Evolutionary conservation across 1,284 basidiomycete species (phyloP), one percentile per base, ranked within the genome.

Genomic region (Moesziomyces antarcticus): DNA sequence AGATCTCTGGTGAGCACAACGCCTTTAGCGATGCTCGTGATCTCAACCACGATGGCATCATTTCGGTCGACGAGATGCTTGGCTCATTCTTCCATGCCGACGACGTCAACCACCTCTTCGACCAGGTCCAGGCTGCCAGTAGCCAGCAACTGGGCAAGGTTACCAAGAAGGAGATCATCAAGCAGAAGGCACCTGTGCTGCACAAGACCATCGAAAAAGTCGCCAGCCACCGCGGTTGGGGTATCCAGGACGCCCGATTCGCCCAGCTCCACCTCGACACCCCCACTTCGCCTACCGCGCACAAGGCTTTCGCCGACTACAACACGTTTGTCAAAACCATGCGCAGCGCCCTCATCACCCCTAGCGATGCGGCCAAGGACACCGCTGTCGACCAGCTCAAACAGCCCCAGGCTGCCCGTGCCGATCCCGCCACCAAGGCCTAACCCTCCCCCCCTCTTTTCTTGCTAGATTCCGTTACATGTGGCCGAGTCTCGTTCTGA

Each of bases 271-370:
- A 54, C 8, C 14, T 44, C 8, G 57, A 60, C 10, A 46, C 49
- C 20, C 51, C 37, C 11, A 33, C 9, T 46, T 30, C 5, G 27
- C 8, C 14, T 16, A 40, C 37, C 37, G 37, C 37, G 16, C 18
- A 16, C 37, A 40, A 62, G 43, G 56, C 60, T 14, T 73, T 73
- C 37, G 11, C 44, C 22, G 70, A 72, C n/a, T 72, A 72, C 43
- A 63, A 60, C 22, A 67, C 69, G 22, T 67, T 72, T 46, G 63
- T 72, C 9, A 72, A 63, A 47, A 72, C 69, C 20, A 51, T 72
- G 60, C 46, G 69, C 0, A 57, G 41, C 30, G 69, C 69, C 5
- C 53, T 72, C 20, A 56, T 72, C 24, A 56, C 56, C 3, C 56
- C 58, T 2, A 44, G 20, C 6, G 60, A 69, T 24, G 66, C 59